Base-by-base conservation (phyloP, 2,329 filamentous ascomycete species). In the Cladosporium sp. region DNA sequence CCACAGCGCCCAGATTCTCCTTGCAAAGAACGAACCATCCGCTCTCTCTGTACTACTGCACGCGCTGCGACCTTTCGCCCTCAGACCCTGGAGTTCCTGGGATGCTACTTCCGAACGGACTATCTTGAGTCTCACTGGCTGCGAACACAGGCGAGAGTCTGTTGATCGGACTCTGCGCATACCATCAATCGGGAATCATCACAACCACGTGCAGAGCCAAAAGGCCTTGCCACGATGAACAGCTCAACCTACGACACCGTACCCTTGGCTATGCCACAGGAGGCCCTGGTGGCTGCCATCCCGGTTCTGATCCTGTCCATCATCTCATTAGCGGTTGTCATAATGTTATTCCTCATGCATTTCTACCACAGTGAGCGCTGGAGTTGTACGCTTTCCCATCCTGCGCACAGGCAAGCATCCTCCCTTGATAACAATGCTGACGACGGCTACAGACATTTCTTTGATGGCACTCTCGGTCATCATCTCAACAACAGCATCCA, bases 271-370 rank as follows among this genome's bases (percentile, higher is more conserved):
- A 64, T 64, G 51, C 61, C 61, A 14, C 18, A 34, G 18, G 51
- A 47, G 4, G 51, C 51, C 11, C 21, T 64, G 3, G 51, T 32
- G 24, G 51, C 47, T 52, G 61, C 61, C 14, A 57, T 64, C n/a
- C 61, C 61, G 11, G 68, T 71, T 5, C 44, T 71, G 41, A 24
- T 67, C 12, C 65, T 67, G 24, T 69, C 70, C 12, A 49, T 70
- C 41, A 34, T 70, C 7, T 70, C 67, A 38, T 58, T 70, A 52
- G 57, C 60, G 3, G 54, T 55, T 10, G 65, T 65, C 47, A 21
- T 70, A 2, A 38, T 69, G 18, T 65, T 69, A 12, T 60, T 69
- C 21, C 41, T 52, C 2, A 66, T 66, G 32, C 55, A 70, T 14
- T 36, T 55, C n/a, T 59, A 47, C 18, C 65, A 65, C 21, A 67